Base-by-base conservation (phyloP, 352 stramenopile genomes). In the Phytophthora citrophthora region DNA sequence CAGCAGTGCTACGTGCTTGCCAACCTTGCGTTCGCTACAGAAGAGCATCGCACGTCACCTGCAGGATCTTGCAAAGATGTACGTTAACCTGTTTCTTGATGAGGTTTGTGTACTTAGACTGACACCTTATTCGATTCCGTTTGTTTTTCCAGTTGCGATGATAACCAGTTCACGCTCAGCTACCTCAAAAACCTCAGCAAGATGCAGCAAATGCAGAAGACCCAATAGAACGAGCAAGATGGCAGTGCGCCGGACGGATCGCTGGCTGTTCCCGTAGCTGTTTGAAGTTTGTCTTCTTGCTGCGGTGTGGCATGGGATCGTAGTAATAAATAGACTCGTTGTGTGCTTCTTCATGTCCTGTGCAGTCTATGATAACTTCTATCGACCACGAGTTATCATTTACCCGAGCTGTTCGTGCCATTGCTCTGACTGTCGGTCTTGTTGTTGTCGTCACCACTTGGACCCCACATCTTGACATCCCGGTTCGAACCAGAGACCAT, bases 101-200 rank as follows among this genome's bases (percentile, higher is more conserved):
- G 41, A 4, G 31, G 11, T 10, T 40, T n/a, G 57, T 54, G 27
- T 54, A 29, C 26, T 20, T 20, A 20, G 20, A 20, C 20, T 20
- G 20, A 20, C 20, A 20, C 20, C 26, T 29, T 32, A 32, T 9
- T 54, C 57, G 15, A 68, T 55, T 23, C 50, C 18, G 64, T 36
- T 67, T 3, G 58, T 67, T 23, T 40, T 53, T 72, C 38, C 45
- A 94, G 86, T 61, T 96, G 88, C 49, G 86, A 96, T 73, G 88
- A 96, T 69, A 96, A 96, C 67, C 86, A 96, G 77, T 96, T 93
- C 73, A 90, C 88, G 36, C 83, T 96, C 46, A 91, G 82, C 55
- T 96, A 96, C 52, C 70, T 96, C 52, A 82, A 86, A 62, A 86
- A 81, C 48, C 77, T 88, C 62, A 81, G 77, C 79, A 74, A 73